Evolutionary conservation across 2,329 filamentous ascomycete species (phyloP), one percentile per base, ranked within the genome.

Genomic region (Rhynchosporium agropyri): DNA sequence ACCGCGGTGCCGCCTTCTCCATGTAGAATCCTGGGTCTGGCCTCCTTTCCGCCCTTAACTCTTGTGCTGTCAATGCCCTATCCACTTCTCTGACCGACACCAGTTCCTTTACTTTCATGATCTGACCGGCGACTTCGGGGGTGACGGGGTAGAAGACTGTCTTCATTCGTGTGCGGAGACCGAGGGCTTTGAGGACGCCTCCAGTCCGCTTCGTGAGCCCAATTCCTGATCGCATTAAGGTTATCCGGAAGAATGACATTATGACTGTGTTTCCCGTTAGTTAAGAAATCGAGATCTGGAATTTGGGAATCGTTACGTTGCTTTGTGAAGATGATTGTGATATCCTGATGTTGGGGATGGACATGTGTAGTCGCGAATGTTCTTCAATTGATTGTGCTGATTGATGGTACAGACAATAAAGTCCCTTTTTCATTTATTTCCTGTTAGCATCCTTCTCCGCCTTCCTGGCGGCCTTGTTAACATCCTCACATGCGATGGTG

Each of bases 41-140:
- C 74, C 82, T 83, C 72, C 89, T 79, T 72, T 84, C 78, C 51
- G 81, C 79, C 74, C 81, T 83, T 71, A 90, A 80, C 74, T 91
- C 82, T 59, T 80, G 75, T 71, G 82, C 84, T 3, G 81, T 85
- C 76, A 88, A 75, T 29, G 81, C 75, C 65, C 78, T 76, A 42
- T 86, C 82, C n/a, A 89, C 87, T 71, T 90, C 88, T 64, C 83
- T 79, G 7, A 91, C 87, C 51, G 86, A 82, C 9, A 91, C 84
- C 61, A 91, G 76, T 72, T 91, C 89, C 76, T 91, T 91, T 67
- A 91, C 87, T 73, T 84, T 85, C 84, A 91, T 89, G 71, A 91
- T 89, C 71, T 89, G 86, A 74, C 89, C 89, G 9, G 89, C 89
- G 53, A 88, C 81, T 57, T 86, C 83, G 28, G 83, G 84, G 26